Percentiles rank a stretch among this genome's conserved stretches.
Conservation (phyloP, 345 rosid species). For the Adansonia digitata region DNA sequence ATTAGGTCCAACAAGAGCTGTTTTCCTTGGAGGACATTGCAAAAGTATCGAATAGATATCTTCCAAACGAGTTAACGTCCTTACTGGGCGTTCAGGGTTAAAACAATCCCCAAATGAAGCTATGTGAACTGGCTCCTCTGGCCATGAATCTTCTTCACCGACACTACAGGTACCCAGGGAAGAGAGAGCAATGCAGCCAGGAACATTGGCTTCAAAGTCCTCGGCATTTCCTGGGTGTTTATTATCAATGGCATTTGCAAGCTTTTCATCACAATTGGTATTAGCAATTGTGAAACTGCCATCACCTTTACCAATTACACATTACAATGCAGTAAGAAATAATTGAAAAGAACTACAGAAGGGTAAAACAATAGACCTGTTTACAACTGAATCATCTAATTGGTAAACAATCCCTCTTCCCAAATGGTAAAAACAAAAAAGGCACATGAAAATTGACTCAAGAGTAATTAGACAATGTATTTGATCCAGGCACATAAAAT, state of each 20-base stretch:
- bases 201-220: constrained; percentile 17
- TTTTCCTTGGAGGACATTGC: constrained; percentile 36
- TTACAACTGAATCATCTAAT: neutral
- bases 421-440: neutral
- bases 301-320: constrained; percentile 21
- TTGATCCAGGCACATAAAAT: neutral
- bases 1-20: constrained; percentile 57
- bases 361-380: neutral
- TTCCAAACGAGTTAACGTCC: constrained; percentile 19
- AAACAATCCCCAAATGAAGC: constrained; percentile 23
- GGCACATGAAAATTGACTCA: neutral
- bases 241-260: constrained; percentile 3
- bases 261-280: constrained; percentile 21
- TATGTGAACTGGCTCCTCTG: constrained; percentile 20
- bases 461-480: neutral
- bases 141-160: constrained; percentile 26
- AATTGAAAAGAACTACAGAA: neutral
- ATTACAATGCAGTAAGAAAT: constrained; percentile 3
- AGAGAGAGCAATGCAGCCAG: constrained; percentile 20
- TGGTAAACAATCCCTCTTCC: neutral
- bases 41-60: constrained; percentile 34
- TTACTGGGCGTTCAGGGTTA: constrained; percentile 19
- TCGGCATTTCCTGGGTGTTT: constrained; percentile 10
- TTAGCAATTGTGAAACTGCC: constrained; percentile 6
- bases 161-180: constrained; percentile 28